A percentile compares a stretch with the other conserved stretches of the same genome.
These are phyloP conservation scores for Eucalyptus sp. DNA, from an alignment of 345 rosid genomes.

Conservation along the genomic window DNA sequence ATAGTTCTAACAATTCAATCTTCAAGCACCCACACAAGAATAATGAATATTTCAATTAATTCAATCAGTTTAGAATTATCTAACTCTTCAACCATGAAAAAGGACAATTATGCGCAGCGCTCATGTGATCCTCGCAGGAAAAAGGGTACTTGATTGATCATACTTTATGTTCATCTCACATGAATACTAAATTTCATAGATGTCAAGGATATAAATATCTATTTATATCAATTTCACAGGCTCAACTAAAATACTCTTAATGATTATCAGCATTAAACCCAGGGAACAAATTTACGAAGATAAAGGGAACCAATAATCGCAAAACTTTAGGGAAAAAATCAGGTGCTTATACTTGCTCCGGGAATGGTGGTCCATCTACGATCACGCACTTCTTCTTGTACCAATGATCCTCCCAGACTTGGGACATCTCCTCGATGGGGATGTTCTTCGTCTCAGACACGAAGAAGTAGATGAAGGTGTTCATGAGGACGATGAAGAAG, in stretches of 20 bases:
- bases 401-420: conserved; percentile 19
- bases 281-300: neutral
- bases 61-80: neutral
- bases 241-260: neutral
- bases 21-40: neutral
- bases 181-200: neutral
- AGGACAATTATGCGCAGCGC: neutral
- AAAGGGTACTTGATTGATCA: neutral
- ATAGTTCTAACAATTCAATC: neutral
- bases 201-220: neutral
- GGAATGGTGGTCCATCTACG: neutral
- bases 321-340: neutral
- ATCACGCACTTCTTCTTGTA: neutral
- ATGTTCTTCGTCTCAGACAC: conserved; percentile 29
- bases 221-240: neutral
- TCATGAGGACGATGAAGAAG: conserved; percentile 5
- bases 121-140: neutral
- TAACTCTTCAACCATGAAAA: neutral
- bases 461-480: conserved; percentile 10
- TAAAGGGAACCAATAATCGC: neutral
- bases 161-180: neutral
- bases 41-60: neutral
- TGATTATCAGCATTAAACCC: neutral
- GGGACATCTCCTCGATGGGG: conserved; percentile 11
- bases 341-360: neutral